Base-by-base conservation (phyloP, 495 filamentous ascomycete genomes). In the Penicillium canariense region DNA sequence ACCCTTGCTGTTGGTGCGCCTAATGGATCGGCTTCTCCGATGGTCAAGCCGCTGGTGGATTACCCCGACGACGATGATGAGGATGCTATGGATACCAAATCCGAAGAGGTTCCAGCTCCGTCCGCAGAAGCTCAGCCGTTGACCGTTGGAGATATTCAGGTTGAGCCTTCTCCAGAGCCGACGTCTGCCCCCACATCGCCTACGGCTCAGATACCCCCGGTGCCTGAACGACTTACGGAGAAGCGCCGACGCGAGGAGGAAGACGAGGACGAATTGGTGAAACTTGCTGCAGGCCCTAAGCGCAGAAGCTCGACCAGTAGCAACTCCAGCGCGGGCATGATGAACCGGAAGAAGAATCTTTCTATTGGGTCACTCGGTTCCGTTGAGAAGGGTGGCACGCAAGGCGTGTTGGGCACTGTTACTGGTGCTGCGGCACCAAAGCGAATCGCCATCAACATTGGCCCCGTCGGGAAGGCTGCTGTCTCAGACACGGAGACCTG, bases 241-340 rank as follows among this genome's bases (percentile, higher is more conserved):
- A 96, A 96, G 66, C 88, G 94, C 51, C 80, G 94, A 38, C 81
- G 94, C 34, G 91, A 96, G 60, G 91, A 96, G 57, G 88, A 92
- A 36, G 92, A 96, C 49, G 83, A 86, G 45, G 90, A 96, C 58
- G 89, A 87, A 52, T 69, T 96, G 20, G 81, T 80, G 18, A 93
- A 91, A 65, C 76, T 94, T 54, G 77, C 85, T 8, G 77, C 70
- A 10, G 74, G 77, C 32, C 80, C 81, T 52, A 91, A 91, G 68
- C 79, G 86, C 39, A 78, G 88, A 55, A 90, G 68, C 52, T 78
- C 75, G 10, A 76, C 68, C 2, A 72, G 68, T 38, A 68, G 69
- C 47, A 69, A 68, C 40, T 60, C 69, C 10, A 69, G 66, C 38
- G 62, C 67, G 8, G 72, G 68, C 2, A 50, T 68, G 3, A 42